Conservation (phyloP, 1,284 basidiomycete species). For the Malassezia psittaci region DNA sequence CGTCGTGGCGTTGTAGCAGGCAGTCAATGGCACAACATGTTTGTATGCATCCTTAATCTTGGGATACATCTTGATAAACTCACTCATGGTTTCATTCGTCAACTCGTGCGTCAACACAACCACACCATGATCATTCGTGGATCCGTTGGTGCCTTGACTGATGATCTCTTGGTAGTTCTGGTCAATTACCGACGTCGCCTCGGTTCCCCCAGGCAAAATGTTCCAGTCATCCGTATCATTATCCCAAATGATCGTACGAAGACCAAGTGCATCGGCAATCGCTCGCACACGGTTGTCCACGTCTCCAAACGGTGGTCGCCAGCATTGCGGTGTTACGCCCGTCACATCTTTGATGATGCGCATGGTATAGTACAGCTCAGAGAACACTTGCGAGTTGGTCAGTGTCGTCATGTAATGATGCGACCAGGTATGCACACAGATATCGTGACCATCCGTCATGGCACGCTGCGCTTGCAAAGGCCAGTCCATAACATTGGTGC, state of each 20-base stretch:
- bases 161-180: constrained; percentile 51
- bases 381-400: constrained; percentile 52
- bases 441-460: constrained; percentile 38
- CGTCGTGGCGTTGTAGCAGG: constrained; percentile 41
- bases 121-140: constrained; percentile 14
- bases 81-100: constrained; percentile 36
- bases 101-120: constrained; percentile 47
- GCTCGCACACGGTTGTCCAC: constrained; percentile 54
- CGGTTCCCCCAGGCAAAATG: constrained; percentile 40
- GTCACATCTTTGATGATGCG: constrained; percentile 52
- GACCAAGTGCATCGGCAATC: constrained; percentile 51
- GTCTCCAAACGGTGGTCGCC: constrained; percentile 52
- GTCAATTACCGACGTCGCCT: constrained; percentile 47
- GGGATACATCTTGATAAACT: constrained; percentile 30
- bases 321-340: constrained; percentile 52
- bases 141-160: constrained; percentile 46
- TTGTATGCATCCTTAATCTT: constrained; percentile 36
- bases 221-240: constrained; percentile 51
- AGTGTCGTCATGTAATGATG: constrained; percentile 53
- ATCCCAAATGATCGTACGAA: constrained; percentile 53
- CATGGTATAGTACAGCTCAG: constrained; percentile 54
- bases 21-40: constrained; percentile 39
- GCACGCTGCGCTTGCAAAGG: constrained; percentile 53
- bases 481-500: constrained; percentile 54
- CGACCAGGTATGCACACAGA: constrained; percentile 46